Conservation (phyloP, 1,284 basidiomycete genomes). For the Butyriboletus appendiculatus region DNA sequence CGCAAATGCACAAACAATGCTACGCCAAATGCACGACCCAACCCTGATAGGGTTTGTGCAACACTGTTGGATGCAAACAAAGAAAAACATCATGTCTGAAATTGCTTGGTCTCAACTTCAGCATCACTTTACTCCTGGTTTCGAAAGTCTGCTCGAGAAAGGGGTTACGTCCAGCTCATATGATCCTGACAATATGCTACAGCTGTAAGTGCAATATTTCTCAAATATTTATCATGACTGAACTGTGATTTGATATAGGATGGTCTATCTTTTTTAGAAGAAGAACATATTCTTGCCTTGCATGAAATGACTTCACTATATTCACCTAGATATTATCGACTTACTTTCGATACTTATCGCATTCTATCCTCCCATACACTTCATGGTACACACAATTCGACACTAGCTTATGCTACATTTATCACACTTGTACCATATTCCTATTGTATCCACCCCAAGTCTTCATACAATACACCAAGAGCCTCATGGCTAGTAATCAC, state of each 20-base stretch:
- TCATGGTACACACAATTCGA: too few species aligned
- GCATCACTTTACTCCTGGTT: neutral
- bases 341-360: too few species aligned
- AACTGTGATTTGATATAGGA: neutral
- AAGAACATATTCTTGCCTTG: neutral
- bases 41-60: neutral
- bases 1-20: conserved; percentile 18
- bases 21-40: neutral
- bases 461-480: too few species aligned
- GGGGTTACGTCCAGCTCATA: neutral
- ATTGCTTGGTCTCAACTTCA: neutral
- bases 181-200: neutral
- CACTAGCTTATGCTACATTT: too few species aligned
- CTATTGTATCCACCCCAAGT: too few species aligned
- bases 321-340: too few species aligned
- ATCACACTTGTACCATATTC: too few species aligned
- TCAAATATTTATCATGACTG: neutral
- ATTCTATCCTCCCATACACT: too few species aligned
- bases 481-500: too few species aligned
- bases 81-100: neutral
- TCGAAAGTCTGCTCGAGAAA: neutral
- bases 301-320: too few species aligned
- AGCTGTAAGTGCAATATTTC: neutral
- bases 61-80: neutral
- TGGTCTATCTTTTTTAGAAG: neutral